Evolutionary conservation across 176 grass and related monocot genomes (phyloP).

Genomic region (Secale cereale): DNA sequence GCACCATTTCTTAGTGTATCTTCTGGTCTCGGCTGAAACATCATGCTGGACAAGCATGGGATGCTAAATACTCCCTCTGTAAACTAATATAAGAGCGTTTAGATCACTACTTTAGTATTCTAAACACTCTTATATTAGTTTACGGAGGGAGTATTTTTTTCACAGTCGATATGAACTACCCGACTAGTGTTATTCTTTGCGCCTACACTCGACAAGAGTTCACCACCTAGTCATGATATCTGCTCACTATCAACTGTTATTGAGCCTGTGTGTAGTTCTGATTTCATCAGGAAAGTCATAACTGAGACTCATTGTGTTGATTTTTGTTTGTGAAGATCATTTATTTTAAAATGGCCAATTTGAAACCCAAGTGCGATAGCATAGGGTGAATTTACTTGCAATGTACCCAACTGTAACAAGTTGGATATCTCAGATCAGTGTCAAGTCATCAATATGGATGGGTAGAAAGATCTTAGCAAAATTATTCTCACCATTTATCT

Average conservation of each 20-base stretch:
- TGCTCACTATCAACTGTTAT: not conserved
- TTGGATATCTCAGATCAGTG: not conserved
- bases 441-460: not conserved
- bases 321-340: not conserved
- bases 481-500: constrained; percentile 52
- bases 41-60: constrained; percentile 11
- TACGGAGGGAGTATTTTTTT: too few relatives aligned
- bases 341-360: not conserved
- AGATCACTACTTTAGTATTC: too few relatives aligned
- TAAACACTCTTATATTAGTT: too few relatives aligned
- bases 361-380: constrained; percentile 4
- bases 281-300: not conserved
- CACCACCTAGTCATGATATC: not conserved
- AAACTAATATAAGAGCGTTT: too few relatives aligned
- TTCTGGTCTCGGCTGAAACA: not conserved
- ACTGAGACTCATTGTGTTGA: not conserved
- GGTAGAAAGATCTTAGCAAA: constrained; percentile 7
- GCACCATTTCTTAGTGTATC: not conserved
- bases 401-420: constrained; percentile 12
- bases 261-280: not conserved
- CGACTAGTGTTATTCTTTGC: not conserved
- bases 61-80: too few relatives aligned
- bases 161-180: not conserved
- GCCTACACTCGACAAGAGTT: not conserved
- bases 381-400: not conserved